phyloP scores from a whole-genome alignment of 129 eudicot genomes.

The Kitagawia praeruptora region DNA sequence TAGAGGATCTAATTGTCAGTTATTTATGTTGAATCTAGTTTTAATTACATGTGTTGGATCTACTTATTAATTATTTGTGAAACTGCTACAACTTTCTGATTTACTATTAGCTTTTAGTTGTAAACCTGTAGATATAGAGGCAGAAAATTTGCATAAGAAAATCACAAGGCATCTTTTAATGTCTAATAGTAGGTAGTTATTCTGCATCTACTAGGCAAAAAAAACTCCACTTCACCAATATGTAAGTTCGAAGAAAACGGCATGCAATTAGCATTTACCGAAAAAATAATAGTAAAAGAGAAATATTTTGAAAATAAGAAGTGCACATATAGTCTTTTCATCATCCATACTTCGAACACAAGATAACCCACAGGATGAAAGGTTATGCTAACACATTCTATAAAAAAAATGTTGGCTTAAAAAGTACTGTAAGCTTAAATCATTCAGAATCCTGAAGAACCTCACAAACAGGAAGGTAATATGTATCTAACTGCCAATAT shows the following conservation, averaged over 20 bases:
- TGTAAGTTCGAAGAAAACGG: background rate
- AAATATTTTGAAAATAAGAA: background rate
- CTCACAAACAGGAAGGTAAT: slow-evolving; percentile 92
- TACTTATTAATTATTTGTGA: background rate
- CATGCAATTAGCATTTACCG: background rate
- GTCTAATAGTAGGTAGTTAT: background rate
- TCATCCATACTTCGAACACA: background rate
- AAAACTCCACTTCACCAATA: background rate
- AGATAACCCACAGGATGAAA: background rate
- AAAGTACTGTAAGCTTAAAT: slow-evolving; percentile 10
- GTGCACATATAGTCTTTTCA: background rate
- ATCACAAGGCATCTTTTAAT: background rate
- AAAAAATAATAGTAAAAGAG: background rate
- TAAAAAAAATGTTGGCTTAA: background rate
- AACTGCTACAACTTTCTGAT: background rate
- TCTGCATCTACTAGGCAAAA: background rate
- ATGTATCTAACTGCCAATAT: slow-evolving; percentile 93
- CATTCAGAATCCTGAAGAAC: slow-evolving; percentile 53
- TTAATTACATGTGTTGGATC: background rate
- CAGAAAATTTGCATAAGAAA: background rate
- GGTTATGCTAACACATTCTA: slow-evolving; percentile 4
- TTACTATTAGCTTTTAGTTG: background rate
- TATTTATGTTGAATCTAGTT: background rate
- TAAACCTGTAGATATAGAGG: background rate
- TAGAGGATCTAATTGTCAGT: background rate